phyloP scores from a whole-genome alignment of 139 green algal species.

The Deuterostichococcus epilithicus region DNA sequence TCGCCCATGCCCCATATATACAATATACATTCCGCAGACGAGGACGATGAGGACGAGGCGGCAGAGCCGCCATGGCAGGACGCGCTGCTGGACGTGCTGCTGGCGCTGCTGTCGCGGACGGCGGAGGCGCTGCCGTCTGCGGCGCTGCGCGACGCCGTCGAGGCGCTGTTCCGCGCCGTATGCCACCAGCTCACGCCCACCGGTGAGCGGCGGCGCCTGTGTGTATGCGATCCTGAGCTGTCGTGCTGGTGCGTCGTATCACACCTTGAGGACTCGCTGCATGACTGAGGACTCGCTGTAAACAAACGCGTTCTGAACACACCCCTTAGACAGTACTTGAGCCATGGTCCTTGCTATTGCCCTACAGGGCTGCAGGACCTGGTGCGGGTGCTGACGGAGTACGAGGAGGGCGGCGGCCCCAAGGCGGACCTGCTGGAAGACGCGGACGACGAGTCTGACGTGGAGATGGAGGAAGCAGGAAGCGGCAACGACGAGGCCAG shows the following conservation, averaged over 20 bases:
- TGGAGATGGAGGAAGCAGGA: not conserved
- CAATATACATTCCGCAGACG: not conserved
- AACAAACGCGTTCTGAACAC: not conserved
- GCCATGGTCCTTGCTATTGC: not conserved
- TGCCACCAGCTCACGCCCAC: constrained; percentile 34
- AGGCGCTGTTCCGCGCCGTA: constrained; percentile 53
- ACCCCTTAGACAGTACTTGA: not conserved
- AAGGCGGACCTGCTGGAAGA: not conserved
- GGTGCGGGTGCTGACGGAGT: constrained; percentile 47
- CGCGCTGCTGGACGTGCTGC: constrained; percentile 68
- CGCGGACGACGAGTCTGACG: not conserved
- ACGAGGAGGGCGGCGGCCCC: not conserved
- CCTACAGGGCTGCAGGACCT: constrained; percentile 51
- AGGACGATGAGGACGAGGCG: constrained; percentile 2
- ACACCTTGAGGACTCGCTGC: not conserved
- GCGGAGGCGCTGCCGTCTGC: constrained; percentile 44
- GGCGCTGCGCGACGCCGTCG: constrained; percentile 63
- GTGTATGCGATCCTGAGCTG: not conserved
- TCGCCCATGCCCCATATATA: too few species aligned
- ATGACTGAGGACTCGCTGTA: not conserved
- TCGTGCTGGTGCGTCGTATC: not conserved
- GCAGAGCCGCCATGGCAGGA: constrained; percentile 57
- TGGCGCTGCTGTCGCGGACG: constrained; percentile 58
- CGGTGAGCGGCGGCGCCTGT: constrained; percentile 3
- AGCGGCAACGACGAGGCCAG: too few species aligned